Evolutionary conservation across 345 rosid species (phyloP).

Genomic region (thale cress (Arabidopsis thaliana)): DNA sequence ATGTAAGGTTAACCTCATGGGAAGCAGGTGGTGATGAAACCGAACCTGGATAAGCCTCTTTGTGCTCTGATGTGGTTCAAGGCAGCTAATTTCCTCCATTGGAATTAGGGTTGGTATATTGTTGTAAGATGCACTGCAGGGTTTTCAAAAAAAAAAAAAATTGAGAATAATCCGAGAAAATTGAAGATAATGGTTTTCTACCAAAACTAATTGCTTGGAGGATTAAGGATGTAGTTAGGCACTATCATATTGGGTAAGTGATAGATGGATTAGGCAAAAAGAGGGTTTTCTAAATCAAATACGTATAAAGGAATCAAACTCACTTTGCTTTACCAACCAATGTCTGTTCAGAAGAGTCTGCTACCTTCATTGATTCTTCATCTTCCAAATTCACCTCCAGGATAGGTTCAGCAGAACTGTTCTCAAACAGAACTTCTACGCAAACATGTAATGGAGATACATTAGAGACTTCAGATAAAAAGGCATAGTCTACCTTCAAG

Average conservation of each 20-base stretch:
- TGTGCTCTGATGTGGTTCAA: constrained; percentile 66
- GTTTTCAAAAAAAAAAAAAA: background rate
- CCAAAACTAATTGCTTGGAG: constrained; percentile 14
- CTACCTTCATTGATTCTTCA: constrained; percentile 60
- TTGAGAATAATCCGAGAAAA: constrained; percentile 14
- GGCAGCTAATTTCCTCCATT: constrained; percentile 66
- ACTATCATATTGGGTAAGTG: background rate
- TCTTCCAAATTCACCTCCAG: constrained; percentile 59
- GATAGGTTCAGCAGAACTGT: constrained; percentile 68
- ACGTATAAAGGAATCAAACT: constrained; percentile 30
- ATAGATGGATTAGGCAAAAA: background rate
- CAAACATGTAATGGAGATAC: constrained; percentile 69
- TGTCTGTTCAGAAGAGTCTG: constrained; percentile 57
- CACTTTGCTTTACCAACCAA: constrained; percentile 62
- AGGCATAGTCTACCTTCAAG: constrained; percentile 80
- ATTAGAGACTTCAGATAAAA: constrained; percentile 70
- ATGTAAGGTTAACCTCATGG: constrained; percentile 68
- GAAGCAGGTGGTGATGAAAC: constrained; percentile 91
- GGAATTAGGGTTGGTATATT: constrained; percentile 69
- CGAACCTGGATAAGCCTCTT: constrained; percentile 73
- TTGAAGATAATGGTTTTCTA: constrained; percentile 25
- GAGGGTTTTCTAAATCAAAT: background rate
- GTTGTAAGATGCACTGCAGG: constrained; percentile 58
- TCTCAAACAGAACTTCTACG: constrained; percentile 72
- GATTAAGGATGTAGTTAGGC: constrained; percentile 6